Conservation (phyloP, 2,329 filamentous ascomycete genomes). For the Stagonosporopsis cucurbitacearum region DNA sequence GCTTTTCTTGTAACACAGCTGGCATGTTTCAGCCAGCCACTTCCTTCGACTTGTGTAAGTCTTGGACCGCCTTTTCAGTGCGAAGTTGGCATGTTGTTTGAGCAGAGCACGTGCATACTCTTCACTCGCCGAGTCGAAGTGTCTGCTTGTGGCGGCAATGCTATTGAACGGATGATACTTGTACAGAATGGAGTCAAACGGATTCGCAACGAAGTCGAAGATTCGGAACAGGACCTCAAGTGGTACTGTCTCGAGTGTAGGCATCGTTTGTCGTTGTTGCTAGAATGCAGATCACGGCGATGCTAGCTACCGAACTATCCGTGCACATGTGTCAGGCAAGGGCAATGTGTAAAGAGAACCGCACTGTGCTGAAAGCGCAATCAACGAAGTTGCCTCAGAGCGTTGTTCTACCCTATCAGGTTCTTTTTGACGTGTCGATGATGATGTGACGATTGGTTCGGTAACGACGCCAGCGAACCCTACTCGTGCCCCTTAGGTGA, state of each 20-base stretch:
- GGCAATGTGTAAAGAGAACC: background rate
- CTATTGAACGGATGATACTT: slow-evolving; percentile 29
- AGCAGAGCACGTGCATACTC: slow-evolving; percentile 40
- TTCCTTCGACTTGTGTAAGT: slow-evolving; percentile 28
- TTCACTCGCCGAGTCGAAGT: slow-evolving; percentile 35
- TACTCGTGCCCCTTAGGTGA: too few species aligned
- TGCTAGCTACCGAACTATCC: background rate
- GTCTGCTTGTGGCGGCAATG: slow-evolving; percentile 32
- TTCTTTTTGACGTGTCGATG: background rate
- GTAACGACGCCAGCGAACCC: background rate
- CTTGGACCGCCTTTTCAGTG: slow-evolving; percentile 23
- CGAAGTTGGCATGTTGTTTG: slow-evolving; percentile 29
- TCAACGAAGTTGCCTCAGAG: background rate
- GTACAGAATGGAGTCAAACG: slow-evolving; percentile 4
- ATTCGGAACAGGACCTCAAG: slow-evolving; percentile 40
- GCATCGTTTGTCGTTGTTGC: slow-evolving; percentile 16
- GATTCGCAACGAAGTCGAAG: slow-evolving; percentile 28
- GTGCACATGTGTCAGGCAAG: background rate
- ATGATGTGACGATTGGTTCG: background rate
- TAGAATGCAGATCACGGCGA: background rate
- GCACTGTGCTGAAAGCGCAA: background rate
- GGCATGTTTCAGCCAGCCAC: slow-evolving; percentile 37
- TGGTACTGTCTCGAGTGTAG: slow-evolving; percentile 31
- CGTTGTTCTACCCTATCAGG: background rate
- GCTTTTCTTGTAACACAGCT: slow-evolving; percentile 36